A percentile compares a stretch with the other conserved stretches of the same genome.
Evolutionary conservation across 306 rosid genomes (phyloP).

Genomic region (Fragaria iinumae): DNA sequence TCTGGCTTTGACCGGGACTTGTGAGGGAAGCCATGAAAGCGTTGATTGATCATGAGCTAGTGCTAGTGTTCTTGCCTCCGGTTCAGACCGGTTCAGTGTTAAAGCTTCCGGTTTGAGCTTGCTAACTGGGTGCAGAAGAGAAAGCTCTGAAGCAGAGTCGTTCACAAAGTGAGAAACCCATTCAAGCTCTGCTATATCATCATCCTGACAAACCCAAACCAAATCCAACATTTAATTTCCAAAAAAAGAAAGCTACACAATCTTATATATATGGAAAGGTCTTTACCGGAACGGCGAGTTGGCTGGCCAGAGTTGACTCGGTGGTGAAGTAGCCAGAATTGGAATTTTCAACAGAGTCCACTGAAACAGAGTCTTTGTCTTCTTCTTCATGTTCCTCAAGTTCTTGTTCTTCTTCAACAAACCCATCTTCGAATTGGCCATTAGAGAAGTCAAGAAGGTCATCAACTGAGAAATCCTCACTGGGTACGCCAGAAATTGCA

Average conservation of each 20-base stretch:
- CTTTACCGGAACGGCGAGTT: constrained; percentile 72
- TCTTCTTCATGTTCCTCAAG: constrained; percentile 7
- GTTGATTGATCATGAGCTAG: constrained; percentile 13
- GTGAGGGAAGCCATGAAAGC: constrained; percentile 37
- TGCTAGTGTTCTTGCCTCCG: constrained; percentile 22
- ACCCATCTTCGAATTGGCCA: constrained; percentile 49
- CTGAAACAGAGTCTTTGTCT: constrained; percentile 42
- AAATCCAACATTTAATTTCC: constrained; percentile 8
- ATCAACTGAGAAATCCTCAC: constrained; percentile 76
- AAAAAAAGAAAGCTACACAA: background rate
- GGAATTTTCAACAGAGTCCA: constrained; percentile 43
- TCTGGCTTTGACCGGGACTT: constrained; percentile 56
- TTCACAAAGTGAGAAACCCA: constrained; percentile 97
- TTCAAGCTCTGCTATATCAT: constrained; percentile 73
- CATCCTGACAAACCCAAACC: constrained; percentile 47
- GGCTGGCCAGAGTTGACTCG: constrained; percentile 51
- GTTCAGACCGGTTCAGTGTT: constrained; percentile 31
- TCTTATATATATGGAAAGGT: background rate
- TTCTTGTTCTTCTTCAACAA: constrained; percentile 31
- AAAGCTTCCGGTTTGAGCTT: constrained; percentile 21
- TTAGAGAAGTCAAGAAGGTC: constrained; percentile 74
- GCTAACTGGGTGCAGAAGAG: constrained; percentile 44
- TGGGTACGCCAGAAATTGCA: constrained; percentile 38
- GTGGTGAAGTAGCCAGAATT: constrained; percentile 34
- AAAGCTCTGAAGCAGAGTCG: constrained; percentile 56